Base-by-base conservation (phyloP, 306 rosid genomes). In the Lathyrus aphaca region DNA sequence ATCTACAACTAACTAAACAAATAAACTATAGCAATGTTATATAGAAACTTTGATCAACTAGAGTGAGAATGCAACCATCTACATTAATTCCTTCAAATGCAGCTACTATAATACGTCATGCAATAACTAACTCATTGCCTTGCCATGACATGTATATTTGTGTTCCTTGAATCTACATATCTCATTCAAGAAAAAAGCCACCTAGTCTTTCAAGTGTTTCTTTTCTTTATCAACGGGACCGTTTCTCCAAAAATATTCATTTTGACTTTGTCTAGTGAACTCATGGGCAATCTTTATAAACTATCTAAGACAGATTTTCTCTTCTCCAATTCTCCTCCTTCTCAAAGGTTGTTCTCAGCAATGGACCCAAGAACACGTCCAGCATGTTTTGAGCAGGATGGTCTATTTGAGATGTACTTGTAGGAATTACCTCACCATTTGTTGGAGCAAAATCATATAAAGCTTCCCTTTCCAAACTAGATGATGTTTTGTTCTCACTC, bases 341-440 rank as follows among this genome's bases (percentile, higher is more conserved):
- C 75, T 77, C 72, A 13, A 69, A 9, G 43, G 88, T 80, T 72
- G 77, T 90, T 78, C 71, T 86, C 67, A 88, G 76, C 87, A 84
- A 80, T 30, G 93, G 89, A 69, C 96, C 98, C 75, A 93, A 81
- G 77, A 85, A 85, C 79, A 93, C 77, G 67, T 88, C 81, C 71
- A 90, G 74, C 96, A 93, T 90, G 64, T 87, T 92, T 68, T 75
- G 92, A 71, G 95, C 92, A 71, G 96, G 90, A 78, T 93, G 81
- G 66, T 73, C 86, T 17, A 81, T 72, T 72, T 66, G 76, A 30
- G 60, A 30, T 51, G 76, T 71, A 67, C 39, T 68, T 46, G 63
- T 44, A 58, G 16, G 53, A 50, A 10, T 65, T 78, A 73, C 59
- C 70, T 82, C 82, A 40, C 51, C 72, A 10, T 74, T 55, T 43